These are phyloP conservation scores for Dendryphion nanum DNA, from an alignment of 2,329 filamentous ascomycete genomes.

Conservation along the genomic window DNA sequence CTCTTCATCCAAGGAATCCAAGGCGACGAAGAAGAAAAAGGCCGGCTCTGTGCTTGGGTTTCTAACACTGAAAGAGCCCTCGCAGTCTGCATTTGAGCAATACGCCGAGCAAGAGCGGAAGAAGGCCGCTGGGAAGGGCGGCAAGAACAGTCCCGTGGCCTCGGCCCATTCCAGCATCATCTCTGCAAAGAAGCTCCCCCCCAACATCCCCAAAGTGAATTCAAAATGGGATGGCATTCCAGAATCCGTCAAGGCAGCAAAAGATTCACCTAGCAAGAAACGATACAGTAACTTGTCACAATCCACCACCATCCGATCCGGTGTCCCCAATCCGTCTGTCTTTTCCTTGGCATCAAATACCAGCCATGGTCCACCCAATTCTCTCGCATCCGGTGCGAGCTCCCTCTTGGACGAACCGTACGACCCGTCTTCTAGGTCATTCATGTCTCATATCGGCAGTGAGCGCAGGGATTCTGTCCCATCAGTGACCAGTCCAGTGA, in stretches of 20 bases:
- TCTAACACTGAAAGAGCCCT: slow-evolving; percentile 50
- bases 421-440: neutral
- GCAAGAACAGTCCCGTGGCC: slow-evolving; percentile 25
- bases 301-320: neutral
- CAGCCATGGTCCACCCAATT: slow-evolving; percentile 30
- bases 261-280: slow-evolving; percentile 1
- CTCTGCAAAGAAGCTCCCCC: slow-evolving; percentile 47
- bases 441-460: neutral
- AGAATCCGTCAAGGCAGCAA: slow-evolving; percentile 36
- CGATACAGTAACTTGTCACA: slow-evolving; percentile 1
- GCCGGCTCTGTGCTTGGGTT: slow-evolving; percentile 44
- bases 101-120: slow-evolving; percentile 46
- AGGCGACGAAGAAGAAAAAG: slow-evolving; percentile 32
- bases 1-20: slow-evolving; percentile 1
- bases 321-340: neutral
- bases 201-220: slow-evolving; percentile 52
- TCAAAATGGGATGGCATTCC: slow-evolving; percentile 56
- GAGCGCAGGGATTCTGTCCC: slow-evolving; percentile 8
- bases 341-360: slow-evolving; percentile 12
- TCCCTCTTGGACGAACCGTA: slow-evolving; percentile 6
- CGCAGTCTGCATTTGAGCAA: slow-evolving; percentile 46
- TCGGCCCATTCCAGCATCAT: slow-evolving; percentile 32
- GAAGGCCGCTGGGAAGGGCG: slow-evolving; percentile 29
- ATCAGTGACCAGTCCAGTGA: slow-evolving; percentile 3
- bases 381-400: slow-evolving; percentile 21